These are phyloP conservation scores for Coemansia sp. DNA, from an alignment of 192 early-diverging fungal species.

Conservation along the genomic window DNA sequence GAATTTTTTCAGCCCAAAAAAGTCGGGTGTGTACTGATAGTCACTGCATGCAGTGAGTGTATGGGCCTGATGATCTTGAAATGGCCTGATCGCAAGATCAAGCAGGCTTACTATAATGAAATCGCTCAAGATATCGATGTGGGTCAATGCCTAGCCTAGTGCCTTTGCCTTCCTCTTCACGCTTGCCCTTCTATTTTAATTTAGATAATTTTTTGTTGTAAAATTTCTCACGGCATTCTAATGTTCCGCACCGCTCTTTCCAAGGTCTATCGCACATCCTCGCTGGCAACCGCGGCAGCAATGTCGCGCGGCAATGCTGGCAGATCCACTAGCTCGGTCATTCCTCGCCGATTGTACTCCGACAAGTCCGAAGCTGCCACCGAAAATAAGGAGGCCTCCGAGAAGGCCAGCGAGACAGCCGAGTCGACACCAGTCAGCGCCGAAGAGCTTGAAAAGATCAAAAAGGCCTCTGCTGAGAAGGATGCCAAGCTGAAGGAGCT, in stretches of 20 bases:
- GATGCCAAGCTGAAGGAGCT: conserved; percentile 55
- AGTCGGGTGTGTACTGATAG: background rate
- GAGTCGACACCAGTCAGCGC: background rate
- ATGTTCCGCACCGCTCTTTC: conserved; percentile 44
- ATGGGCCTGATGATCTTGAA: background rate
- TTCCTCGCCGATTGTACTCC: conserved; percentile 35
- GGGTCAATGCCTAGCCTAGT: no score
- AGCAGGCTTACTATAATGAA: background rate
- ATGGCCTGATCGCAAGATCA: background rate
- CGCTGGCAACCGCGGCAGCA: conserved; percentile 11
- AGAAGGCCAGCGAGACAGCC: conserved; percentile 5
- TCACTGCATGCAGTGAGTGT: background rate
- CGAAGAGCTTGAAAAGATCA: conserved; percentile 36
- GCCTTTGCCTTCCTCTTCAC: background rate
- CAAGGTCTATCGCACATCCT: conserved; percentile 21
- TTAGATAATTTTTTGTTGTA: background rate
- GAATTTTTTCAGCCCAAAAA: background rate
- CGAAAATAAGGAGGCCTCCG: background rate
- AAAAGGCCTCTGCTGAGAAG: conserved; percentile 38
- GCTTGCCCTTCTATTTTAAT: background rate
- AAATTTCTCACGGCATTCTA: background rate
- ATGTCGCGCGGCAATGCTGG: background rate
- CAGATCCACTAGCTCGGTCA: conserved; percentile 1
- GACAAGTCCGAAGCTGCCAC: conserved; percentile 21
- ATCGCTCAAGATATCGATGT: no score